Evolutionary conservation across 129 eudicot genomes (phyloP).

Genomic region (Centella asiatica): DNA sequence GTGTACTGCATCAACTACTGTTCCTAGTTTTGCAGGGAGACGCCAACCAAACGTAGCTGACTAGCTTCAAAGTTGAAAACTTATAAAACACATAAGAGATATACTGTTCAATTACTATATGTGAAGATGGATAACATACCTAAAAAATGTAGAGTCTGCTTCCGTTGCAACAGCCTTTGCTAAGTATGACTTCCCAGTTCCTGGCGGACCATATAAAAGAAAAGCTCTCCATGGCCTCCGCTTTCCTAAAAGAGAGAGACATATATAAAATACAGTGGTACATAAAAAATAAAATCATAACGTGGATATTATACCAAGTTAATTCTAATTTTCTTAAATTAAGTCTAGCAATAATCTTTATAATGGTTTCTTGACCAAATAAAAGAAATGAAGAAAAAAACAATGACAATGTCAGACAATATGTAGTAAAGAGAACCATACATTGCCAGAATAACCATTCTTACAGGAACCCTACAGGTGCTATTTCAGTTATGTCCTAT

Average conservation of each 20-base stretch:
- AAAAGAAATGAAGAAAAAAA: no score
- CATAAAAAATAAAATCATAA: not conserved
- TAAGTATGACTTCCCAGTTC: conserved; percentile 96
- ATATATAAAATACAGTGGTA: not conserved
- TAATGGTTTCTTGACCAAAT: not conserved
- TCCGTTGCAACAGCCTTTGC: conserved; percentile 99
- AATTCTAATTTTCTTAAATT: no score
- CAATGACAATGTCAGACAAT: not conserved
- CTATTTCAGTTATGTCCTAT: not conserved
- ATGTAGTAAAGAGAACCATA: not conserved
- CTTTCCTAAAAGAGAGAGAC: conserved; percentile 43
- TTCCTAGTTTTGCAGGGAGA: not conserved
- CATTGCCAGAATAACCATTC: not conserved
- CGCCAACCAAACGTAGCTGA: not conserved
- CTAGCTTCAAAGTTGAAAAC: no score
- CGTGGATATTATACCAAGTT: no score
- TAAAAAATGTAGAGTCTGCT: conserved; percentile 95
- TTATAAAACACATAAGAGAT: not conserved
- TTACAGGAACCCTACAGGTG: not conserved
- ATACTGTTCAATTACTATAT: not conserved
- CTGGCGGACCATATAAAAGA: conserved; percentile 98
- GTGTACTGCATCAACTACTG: not conserved
- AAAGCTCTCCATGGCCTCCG: conserved; percentile 99
- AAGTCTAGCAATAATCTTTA: not conserved
- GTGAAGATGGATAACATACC: conserved; percentile 27